Conservation (phyloP, 768 basidiomycete genomes). For the Phaeotremella skinneri region DNA sequence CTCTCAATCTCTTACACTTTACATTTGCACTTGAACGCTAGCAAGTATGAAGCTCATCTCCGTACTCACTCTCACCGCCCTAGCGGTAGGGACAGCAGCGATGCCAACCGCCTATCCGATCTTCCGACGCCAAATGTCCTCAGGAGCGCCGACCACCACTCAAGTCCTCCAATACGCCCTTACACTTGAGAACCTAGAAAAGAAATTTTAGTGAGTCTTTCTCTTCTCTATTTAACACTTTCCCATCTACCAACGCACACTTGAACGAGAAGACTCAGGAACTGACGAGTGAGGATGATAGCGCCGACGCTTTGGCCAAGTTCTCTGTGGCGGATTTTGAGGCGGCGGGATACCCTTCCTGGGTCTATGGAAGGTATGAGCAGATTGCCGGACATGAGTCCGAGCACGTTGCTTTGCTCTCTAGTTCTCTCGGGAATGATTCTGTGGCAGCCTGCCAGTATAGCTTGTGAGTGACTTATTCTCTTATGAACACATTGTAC, state of each 20-base stretch:
- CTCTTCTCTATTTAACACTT: not conserved
- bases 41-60: not conserved
- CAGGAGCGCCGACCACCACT: not conserved
- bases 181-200: constrained; percentile 48
- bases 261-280: too few relatives aligned
- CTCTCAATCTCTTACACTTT: too few relatives aligned
- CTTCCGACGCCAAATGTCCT: constrained; percentile 13
- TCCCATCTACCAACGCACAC: not conserved
- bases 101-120: constrained; percentile 20
- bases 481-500: not conserved
- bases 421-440: constrained; percentile 55
- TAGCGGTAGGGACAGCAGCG: constrained; percentile 15
- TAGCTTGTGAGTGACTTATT: constrained; percentile 52
- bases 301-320: constrained; percentile 52
- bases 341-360: constrained; percentile 54
- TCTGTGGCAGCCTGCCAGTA: constrained; percentile 62
- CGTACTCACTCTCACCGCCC: constrained; percentile 12
- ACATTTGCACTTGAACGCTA: not conserved
- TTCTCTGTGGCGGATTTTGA: constrained; percentile 58
- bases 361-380: constrained; percentile 56
- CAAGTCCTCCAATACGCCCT: constrained; percentile 46
- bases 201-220: constrained; percentile 40
- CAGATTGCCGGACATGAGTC: constrained; percentile 62
- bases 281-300: constrained; percentile 10
- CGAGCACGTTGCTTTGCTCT: constrained; percentile 61